These are phyloP conservation scores for Podila minutissima DNA, from an alignment of 192 early-diverging fungal genomes.

Conservation along the genomic window DNA sequence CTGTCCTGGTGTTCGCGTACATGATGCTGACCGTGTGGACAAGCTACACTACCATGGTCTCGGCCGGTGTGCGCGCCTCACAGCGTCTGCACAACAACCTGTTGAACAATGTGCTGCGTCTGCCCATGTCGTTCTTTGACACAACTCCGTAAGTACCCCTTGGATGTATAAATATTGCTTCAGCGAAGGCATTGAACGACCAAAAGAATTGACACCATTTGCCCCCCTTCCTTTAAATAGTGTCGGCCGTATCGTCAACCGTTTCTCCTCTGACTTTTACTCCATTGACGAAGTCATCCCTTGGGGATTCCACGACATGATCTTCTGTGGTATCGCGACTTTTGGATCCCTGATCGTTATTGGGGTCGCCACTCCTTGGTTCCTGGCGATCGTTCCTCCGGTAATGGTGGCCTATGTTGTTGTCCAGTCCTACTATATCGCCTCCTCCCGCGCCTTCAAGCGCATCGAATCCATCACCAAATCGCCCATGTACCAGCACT, in stretches of 20 bases:
- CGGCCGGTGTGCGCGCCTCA: conserved; percentile 61
- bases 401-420: neutral
- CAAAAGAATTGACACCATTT: neutral
- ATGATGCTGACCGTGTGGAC: neutral
- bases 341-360: conserved; percentile 65
- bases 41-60: conserved; percentile 25
- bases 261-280: conserved; percentile 86
- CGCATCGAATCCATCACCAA: conserved; percentile 65
- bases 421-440: conserved; percentile 75
- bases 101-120: conserved; percentile 63
- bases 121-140: conserved; percentile 87
- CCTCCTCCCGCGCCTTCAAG: conserved; percentile 87
- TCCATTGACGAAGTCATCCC: conserved; percentile 71
- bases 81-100: conserved; percentile 59
- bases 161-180: neutral
- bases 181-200: too few species aligned
- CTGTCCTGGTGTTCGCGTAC: conserved; percentile 57
- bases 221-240: neutral
- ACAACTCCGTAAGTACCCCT: conserved; percentile 75
- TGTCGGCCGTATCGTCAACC: conserved; percentile 67
- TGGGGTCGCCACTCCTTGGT: conserved; percentile 69
- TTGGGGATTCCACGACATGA: conserved; percentile 55
- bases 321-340: conserved; percentile 57
- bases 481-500: conserved; percentile 79
- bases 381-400: conserved; percentile 63